A percentile compares a stretch with the other conserved stretches of the same genome.
Conservation (phyloP, 1,284 basidiomycete species). For the Ganoderma sinense region DNA sequence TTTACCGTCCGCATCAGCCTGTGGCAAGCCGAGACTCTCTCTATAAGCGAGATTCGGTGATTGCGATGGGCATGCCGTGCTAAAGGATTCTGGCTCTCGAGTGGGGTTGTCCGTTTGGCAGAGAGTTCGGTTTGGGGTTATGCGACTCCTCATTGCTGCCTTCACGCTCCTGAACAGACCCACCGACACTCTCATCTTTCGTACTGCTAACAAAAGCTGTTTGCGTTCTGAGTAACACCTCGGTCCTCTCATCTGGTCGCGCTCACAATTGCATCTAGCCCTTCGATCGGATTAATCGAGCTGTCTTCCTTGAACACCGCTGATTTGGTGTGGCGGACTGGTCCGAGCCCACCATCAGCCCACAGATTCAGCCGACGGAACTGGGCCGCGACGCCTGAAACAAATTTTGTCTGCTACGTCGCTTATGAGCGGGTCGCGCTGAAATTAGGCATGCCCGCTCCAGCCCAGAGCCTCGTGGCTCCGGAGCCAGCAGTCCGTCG, state of each 20-base stretch:
- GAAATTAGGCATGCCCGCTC: background rate
- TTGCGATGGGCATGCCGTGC: background rate
- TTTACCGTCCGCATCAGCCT: background rate
- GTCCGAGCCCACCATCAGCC: background rate
- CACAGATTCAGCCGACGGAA: background rate
- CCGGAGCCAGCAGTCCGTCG: background rate
- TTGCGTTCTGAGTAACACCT: too few relatives aligned
- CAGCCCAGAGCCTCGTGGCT: background rate
- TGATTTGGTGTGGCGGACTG: background rate
- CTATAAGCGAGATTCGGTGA: background rate
- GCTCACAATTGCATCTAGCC: too few relatives aligned
- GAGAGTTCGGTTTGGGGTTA: too few relatives aligned
- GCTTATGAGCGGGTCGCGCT: background rate
- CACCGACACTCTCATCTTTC: too few relatives aligned
- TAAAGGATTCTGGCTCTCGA: background rate
- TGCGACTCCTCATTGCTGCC: too few relatives aligned
- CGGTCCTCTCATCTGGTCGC: too few relatives aligned
- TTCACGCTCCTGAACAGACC: too few relatives aligned
- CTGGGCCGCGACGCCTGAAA: background rate
- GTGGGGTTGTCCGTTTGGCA: background rate
- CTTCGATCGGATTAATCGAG: too few relatives aligned
- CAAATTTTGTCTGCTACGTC: background rate
- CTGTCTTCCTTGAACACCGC: too few relatives aligned
- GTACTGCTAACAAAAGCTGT: too few relatives aligned
- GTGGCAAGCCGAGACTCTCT: background rate